Evolutionary conservation across 345 rosid genomes (phyloP), one percentile per base, ranked within the genome.

Genomic region (Eucalyptus victrix): DNA sequence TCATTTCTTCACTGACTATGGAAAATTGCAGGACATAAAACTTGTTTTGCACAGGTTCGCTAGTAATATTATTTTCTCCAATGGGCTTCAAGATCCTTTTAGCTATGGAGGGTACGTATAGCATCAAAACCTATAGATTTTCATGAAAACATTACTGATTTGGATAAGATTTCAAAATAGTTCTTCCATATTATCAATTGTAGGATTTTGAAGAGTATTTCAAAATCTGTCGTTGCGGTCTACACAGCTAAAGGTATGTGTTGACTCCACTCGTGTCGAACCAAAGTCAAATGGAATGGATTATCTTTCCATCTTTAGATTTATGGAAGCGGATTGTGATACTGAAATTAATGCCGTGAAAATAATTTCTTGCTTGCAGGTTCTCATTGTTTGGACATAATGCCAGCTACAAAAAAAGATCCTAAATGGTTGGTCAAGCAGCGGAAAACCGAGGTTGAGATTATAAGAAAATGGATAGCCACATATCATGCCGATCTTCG

Each of bases 361-460:
- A 34, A 18, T 3, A 72, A 34, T 18, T 72, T 69, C 12, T 34
- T 19, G 21, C 14, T 10, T 49, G 88, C 86, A 93, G 94, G 94
- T 45, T 92, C 94, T 49, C 94, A 94, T 92, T 92, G 94, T 88
- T 89, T 92, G 92, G 94, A 94, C 62, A 49, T 94, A 83, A n/a
- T 45, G 30, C 23, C 10, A n/a, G 51, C 87, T 32, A 47, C 30
- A 2, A 44, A 58, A 80, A 80, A 51, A 37, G 95, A 93, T 90
- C 94, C 94, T 18, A 67, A 89, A 13, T 93, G 94, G 95, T 42
- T 93, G 88, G 90, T 88, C 50, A 65, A 28, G 92, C 94, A 93
- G 85, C 44, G 93, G 18, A 44, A 88, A 80, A 62, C 47, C 11
- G 94, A 91, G 83, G 87, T 92, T 28, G 45, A 90, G 87, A 92